Conservation (phyloP, 2,329 filamentous ascomycete genomes). For the Lasiodiplodia hormozganensis region DNA sequence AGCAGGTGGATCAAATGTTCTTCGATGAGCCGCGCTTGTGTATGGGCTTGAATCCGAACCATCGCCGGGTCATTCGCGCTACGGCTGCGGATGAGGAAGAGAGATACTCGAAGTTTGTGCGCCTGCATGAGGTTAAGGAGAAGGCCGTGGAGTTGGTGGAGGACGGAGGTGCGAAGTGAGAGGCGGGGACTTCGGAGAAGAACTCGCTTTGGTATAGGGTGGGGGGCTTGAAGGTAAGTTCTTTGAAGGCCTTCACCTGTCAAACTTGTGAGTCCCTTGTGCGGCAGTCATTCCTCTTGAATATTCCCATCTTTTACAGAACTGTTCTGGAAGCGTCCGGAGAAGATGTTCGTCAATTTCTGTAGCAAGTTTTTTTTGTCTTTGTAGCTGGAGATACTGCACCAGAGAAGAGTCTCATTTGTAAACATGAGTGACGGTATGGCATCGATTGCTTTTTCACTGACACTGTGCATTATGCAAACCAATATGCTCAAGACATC, state of each 20-base stretch:
- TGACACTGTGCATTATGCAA: too few relatives aligned
- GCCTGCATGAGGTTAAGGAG: constrained; percentile 1
- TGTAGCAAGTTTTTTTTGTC: too few relatives aligned
- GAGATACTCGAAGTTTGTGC: constrained; percentile 34
- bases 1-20: constrained; percentile 37
- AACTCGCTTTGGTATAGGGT: neutral
- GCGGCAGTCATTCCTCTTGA: too few relatives aligned
- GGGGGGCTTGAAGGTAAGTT: neutral
- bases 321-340: too few relatives aligned
- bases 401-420: too few relatives aligned
- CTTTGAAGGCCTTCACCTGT: neutral
- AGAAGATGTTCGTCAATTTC: too few relatives aligned
- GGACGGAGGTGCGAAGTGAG: neutral
- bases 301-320: too few relatives aligned
- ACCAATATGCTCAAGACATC: too few relatives aligned
- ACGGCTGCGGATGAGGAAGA: constrained; percentile 37
- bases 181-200: neutral
- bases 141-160: constrained; percentile 1
- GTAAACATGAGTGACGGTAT: too few relatives aligned
- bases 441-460: too few relatives aligned
- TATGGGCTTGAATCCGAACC: constrained; percentile 43
- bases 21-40: constrained; percentile 40
- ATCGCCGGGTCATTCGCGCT: constrained; percentile 34
- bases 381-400: too few relatives aligned
- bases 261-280: neutral